Evolutionary conservation across 345 rosid species (phyloP), one percentile per base, ranked within the genome.

Genomic region (Rhodamnia argentea): DNA sequence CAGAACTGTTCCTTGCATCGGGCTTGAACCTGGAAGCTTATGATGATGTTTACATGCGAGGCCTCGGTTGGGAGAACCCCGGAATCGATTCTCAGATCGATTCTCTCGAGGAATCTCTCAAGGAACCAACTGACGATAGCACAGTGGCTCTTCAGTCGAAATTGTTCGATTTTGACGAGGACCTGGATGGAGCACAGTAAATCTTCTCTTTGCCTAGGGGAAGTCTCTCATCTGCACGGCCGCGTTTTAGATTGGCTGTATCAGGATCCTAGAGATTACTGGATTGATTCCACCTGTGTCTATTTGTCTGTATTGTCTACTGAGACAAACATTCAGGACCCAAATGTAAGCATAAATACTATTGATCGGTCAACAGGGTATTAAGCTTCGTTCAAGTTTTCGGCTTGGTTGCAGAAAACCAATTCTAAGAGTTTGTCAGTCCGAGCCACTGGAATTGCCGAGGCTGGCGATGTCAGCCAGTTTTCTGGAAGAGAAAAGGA

Each of bases 1-100:
- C 94, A 60, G 96, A 94, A 84, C 86, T 95, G 15, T 97, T 95
- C 91, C 96, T 95, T 14, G 98, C 94, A 60, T 92, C 98, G 0
- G 98, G 97, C 8, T 90, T 95, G 85, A 96, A 90, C 89, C 82
- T 89, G 5, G 95, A 93, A 83, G 98, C 98, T 27, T 97, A 93
- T 37, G 99, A 95, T 89, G 91, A 89, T 37, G 92, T 94, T 50
- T 96, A 93, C 83, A 86, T 82, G 87, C 93, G 87, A 84, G 87
- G 87, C 14, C 82, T 95, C 59, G 92, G 91, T 51, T 85, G 88
- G 94, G 92, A 90, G 86, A 42, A 84, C 52, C 87, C 88, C 37
- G 86, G 87, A 84, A 90, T 52, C 51, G 88, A 82, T 58, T 83
- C 85, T n/a, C n/a, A n/a, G n/a, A n/a, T n/a, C n/a, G n/a, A n/a